Evolutionary conservation across 2,329 filamentous ascomycete genomes (phyloP), one percentile per base, ranked within the genome.

Genomic region (Elsinoe fawcettii): DNA sequence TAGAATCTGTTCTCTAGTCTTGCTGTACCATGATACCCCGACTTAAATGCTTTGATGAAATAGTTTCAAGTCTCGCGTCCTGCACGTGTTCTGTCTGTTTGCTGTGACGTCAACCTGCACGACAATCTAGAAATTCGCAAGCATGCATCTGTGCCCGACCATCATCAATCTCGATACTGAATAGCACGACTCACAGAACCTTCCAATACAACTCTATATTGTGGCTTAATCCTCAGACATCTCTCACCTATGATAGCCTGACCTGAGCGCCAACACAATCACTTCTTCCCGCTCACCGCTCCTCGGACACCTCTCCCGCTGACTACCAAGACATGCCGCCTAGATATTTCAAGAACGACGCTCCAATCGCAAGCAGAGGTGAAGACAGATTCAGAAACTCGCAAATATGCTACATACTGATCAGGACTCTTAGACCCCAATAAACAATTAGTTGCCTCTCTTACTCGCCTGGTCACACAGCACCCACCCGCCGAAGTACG

Each of bases 361-460:
- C 68, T 56, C 63, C 66, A 36, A 59, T 67, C 54, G 67, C 69
- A 56, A 65, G 66, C 57, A 64, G 69, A 67, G 68, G 68, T 70
- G 51, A 23, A 7, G n/a, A n/a, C n/a, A n/a, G n/a, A n/a, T n/a
- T n/a, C n/a, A n/a, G n/a, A n/a, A n/a, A n/a, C n/a, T n/a, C n/a
- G n/a, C n/a, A n/a, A n/a, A 11, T 16, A 18, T 14, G 18, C 6
- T 12, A 2, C n/a, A 6, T 55, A 27, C 58, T 62, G 51, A 61
- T 57, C 22, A 14, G 32, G 58, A 5, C 39, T 37, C 8, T 9
- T 58, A 67, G 75, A 78, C 60, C 71, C 76, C 56, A 70, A 75
- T 66, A 77, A 77, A 59, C 76, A 79, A 64, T 69, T 79, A 60
- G 68, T 77, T 63, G 75, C 75, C 56, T 78, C 75, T 14, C 69